Evolutionary conservation across 768 basidiomycete genomes (phyloP).

Genomic region (Tremella fuciformis): DNA sequence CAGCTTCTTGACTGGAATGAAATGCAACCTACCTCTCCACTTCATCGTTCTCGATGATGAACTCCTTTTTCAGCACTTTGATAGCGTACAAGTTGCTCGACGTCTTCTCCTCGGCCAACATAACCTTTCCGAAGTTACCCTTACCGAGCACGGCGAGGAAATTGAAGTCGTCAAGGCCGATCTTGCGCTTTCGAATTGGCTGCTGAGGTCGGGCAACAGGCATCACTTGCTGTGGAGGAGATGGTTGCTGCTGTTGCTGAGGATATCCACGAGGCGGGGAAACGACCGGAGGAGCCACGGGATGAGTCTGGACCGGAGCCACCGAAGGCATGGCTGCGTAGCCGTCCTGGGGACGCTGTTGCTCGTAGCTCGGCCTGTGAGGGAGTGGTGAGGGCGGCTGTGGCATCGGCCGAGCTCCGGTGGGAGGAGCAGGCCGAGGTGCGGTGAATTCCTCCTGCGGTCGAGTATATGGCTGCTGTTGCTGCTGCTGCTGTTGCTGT

Average conservation of each 20-base stretch:
- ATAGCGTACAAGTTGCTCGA: slow-evolving; percentile 88
- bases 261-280: slow-evolving; percentile 9
- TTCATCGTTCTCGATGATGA: slow-evolving; percentile 99
- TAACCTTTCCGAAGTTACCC: slow-evolving; percentile 99
- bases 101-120: slow-evolving; percentile 98
- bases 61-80: slow-evolving; percentile 99
- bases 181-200: slow-evolving; percentile 59
- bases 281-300: slow-evolving; percentile 6
- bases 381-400: slow-evolving; percentile 21
- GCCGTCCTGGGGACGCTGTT: slow-evolving; percentile 24
- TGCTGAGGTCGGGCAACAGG: slow-evolving; percentile 20
- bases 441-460: background rate
- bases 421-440: slow-evolving; percentile 36
- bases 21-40: slow-evolving; percentile 76
- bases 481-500: slow-evolving; percentile 6
- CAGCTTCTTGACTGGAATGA: background rate
- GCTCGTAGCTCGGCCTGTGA: slow-evolving; percentile 32
- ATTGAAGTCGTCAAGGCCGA: slow-evolving; percentile 97
- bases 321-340: slow-evolving; percentile 31
- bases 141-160: slow-evolving; percentile 97
- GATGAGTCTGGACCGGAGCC: slow-evolving; percentile 2
- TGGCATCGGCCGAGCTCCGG: slow-evolving; percentile 34
- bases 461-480: slow-evolving; percentile 29
- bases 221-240: slow-evolving; percentile 49
- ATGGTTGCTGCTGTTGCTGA: slow-evolving; percentile 17